phyloP scores from a whole-genome alignment of 805 yeast genomes.

The Monosporozyma siamensis region DNA sequence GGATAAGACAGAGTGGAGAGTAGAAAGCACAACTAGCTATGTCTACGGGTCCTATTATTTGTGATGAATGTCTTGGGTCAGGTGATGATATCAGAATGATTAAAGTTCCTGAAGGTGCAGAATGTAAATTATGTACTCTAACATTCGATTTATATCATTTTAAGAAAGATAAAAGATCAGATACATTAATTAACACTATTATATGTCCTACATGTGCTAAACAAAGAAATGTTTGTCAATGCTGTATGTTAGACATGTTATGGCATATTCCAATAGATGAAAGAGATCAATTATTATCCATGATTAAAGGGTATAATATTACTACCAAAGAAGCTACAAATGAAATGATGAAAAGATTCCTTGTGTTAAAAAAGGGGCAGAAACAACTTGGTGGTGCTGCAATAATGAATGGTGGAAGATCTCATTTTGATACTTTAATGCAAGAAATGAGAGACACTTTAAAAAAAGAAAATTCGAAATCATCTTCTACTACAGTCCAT shows the following conservation, averaged over 20 bases:
- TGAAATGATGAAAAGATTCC: slow-evolving; percentile 45
- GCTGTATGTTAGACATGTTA: slow-evolving; percentile 73
- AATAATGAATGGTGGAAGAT: slow-evolving; percentile 23
- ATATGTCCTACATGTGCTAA: slow-evolving; percentile 76
- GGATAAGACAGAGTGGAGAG: too few relatives aligned
- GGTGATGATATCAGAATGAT: slow-evolving; percentile 42
- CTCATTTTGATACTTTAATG: slow-evolving; percentile 45
- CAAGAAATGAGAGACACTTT: slow-evolving; percentile 28
- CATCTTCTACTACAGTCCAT: not conserved
- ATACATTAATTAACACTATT: slow-evolving; percentile 46
- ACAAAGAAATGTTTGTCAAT: slow-evolving; percentile 76
- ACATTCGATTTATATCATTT: slow-evolving; percentile 71
- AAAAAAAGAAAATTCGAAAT: not conserved
- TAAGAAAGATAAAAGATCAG: slow-evolving; percentile 33
- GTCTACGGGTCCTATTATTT: slow-evolving; percentile 31
- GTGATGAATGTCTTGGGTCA: slow-evolving; percentile 63
- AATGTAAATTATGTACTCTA: slow-evolving; percentile 76
- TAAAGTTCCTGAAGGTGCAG: slow-evolving; percentile 61
- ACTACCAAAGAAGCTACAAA: slow-evolving; percentile 38
- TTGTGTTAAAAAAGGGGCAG: slow-evolving; percentile 39
- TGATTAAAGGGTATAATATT: slow-evolving; percentile 45
- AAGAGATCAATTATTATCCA: slow-evolving; percentile 69
- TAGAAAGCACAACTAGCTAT: not conserved
- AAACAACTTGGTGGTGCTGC: slow-evolving; percentile 33
- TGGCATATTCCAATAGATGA: slow-evolving; percentile 72